Percentiles rank a stretch among this genome's conserved stretches.
These are phyloP conservation scores for Lentinula sp. DNA, from an alignment of 768 basidiomycete species.

Conservation along the genomic window DNA sequence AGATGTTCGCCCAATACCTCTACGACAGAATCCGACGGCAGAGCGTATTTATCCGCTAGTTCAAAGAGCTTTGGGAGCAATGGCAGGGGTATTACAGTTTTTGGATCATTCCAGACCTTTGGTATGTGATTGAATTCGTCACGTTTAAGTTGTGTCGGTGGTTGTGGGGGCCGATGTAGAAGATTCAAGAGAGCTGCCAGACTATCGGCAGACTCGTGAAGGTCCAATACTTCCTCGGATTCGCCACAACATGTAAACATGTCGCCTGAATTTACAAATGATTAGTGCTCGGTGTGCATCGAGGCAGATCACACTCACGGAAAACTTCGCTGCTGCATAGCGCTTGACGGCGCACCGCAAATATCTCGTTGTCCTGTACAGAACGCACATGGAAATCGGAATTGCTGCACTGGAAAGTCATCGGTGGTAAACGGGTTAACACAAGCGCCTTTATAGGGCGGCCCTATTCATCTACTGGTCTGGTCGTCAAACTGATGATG, in stretches of 20 bases:
- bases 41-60: constrained; percentile 62
- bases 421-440: constrained; percentile 6
- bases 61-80: constrained; percentile 50
- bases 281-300: not conserved
- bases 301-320: constrained; percentile 31
- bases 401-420: constrained; percentile 36
- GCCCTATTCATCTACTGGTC: not conserved
- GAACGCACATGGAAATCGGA: constrained; percentile 56
- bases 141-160: constrained; percentile 31
- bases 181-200: constrained; percentile 49
- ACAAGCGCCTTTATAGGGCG: not conserved
- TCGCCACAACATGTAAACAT: constrained; percentile 62
- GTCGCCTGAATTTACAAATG: constrained; percentile 33
- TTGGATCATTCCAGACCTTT: constrained; percentile 26
- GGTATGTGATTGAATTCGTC: constrained; percentile 22
- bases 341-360: constrained; percentile 41
- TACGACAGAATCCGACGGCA: constrained; percentile 36
- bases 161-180: constrained; percentile 47
- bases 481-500: not conserved
- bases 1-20: constrained; percentile 45
- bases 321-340: constrained; percentile 58
- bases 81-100: constrained; percentile 58
- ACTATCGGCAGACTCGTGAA: constrained; percentile 46
- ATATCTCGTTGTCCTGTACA: constrained; percentile 41
- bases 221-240: constrained; percentile 34